Evolutionary conservation across 2,329 filamentous ascomycete species (phyloP).

Genomic region (Sporothrix globosa): DNA sequence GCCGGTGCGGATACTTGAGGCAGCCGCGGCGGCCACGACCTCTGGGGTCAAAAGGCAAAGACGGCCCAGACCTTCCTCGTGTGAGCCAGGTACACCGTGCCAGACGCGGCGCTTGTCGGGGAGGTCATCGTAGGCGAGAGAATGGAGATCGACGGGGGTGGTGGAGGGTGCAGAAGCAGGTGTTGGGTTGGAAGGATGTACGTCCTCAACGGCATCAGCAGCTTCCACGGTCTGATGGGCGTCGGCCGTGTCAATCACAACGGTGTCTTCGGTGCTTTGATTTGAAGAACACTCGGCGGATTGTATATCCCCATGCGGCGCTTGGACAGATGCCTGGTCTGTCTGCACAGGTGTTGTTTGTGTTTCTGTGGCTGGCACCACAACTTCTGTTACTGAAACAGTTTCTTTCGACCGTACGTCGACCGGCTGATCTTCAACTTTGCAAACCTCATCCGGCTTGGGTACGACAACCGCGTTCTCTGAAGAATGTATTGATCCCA

Average conservation of each 20-base stretch:
- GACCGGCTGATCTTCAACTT: background rate
- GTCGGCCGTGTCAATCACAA: background rate
- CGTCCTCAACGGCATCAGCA: background rate
- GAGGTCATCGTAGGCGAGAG: slow-evolving; percentile 47
- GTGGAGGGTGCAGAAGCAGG: background rate
- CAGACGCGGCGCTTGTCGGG: slow-evolving; percentile 54
- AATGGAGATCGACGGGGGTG: slow-evolving; percentile 25
- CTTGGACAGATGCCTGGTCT: background rate
- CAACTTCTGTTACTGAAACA: background rate
- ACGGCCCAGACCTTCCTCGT: slow-evolving; percentile 58
- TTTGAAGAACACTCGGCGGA: background rate
- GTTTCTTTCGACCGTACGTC: background rate
- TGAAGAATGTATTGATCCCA: slow-evolving; percentile 14
- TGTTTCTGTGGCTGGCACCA: background rate
- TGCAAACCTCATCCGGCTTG: background rate
- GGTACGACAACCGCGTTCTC: background rate
- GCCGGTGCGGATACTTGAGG: slow-evolving; percentile 56
- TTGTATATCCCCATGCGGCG: background rate
- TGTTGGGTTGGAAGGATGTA: background rate
- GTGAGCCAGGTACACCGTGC: slow-evolving; percentile 50
- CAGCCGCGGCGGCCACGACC: slow-evolving; percentile 53
- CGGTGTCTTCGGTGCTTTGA: background rate
- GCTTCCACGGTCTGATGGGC: background rate
- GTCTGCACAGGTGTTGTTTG: background rate
- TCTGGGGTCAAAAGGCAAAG: slow-evolving; percentile 56